Evolutionary conservation across 1,284 basidiomycete genomes (phyloP).

Genomic region (Pulchroboletus neoregius): DNA sequence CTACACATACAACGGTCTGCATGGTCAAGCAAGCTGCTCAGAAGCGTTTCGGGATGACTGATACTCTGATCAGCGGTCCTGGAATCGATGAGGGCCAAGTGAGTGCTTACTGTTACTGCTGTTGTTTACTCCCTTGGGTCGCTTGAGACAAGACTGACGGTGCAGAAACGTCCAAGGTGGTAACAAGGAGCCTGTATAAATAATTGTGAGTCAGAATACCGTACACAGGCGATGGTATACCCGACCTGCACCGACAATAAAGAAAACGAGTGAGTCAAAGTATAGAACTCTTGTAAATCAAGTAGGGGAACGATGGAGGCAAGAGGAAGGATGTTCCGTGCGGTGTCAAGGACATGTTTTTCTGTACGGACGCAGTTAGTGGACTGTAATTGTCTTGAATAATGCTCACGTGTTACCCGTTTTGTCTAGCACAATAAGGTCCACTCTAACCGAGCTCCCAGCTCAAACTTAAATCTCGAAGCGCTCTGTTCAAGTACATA

Average conservation of each 20-base stretch:
- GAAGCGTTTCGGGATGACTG: not conserved
- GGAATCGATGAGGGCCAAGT: not conserved
- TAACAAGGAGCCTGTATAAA: conserved; percentile 2
- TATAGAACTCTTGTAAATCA: not conserved
- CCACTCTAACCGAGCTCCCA: conserved; percentile 13
- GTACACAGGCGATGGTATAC: conserved; percentile 1
- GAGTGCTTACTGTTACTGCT: conserved; percentile 5
- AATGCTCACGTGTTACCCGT: conserved; percentile 6
- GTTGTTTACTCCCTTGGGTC: not conserved
- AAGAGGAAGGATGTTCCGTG: conserved; percentile 3
- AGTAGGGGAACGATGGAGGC: conserved; percentile 2
- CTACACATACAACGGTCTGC: conserved; percentile 14
- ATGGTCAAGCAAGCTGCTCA: not conserved
- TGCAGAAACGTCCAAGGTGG: not conserved
- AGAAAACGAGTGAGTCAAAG: not conserved
- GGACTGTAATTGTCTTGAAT: conserved; percentile 21
- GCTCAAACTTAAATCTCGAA: not conserved
- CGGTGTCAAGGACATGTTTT: conserved; percentile 11
- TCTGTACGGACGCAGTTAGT: conserved; percentile 4
- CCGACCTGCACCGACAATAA: not conserved
- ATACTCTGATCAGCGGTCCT: conserved; percentile 5
- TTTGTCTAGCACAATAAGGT: conserved; percentile 26
- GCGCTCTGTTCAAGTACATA: too few species aligned
- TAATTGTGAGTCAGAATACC: not conserved
- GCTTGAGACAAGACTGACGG: too few species aligned